phyloP scores from a whole-genome alignment of 768 basidiomycete species.

The Auriscalpium vulgare region DNA sequence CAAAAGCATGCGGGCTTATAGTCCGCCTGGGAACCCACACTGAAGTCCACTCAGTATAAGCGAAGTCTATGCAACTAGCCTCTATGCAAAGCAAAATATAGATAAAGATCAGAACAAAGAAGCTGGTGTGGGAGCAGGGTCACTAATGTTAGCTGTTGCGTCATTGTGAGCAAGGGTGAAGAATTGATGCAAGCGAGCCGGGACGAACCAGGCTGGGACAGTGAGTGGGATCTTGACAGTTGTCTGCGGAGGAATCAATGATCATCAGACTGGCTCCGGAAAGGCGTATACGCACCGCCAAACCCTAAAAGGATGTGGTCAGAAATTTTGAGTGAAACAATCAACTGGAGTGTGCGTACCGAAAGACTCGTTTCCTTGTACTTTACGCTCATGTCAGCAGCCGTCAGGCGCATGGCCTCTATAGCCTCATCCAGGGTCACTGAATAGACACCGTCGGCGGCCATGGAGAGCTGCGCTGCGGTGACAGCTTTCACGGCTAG shows the following conservation, averaged over 20 bases:
- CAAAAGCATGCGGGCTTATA: too few species aligned
- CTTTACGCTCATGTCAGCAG: slow-evolving; percentile 90
- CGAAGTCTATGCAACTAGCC: too few species aligned
- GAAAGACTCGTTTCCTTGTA: slow-evolving; percentile 95
- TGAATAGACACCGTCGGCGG: slow-evolving; percentile 72
- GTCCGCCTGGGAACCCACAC: too few species aligned
- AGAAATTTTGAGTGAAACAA: not conserved
- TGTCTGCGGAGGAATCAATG: slow-evolving; percentile 31
- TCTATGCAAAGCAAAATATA: too few species aligned
- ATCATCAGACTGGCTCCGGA: not conserved
- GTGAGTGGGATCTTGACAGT: slow-evolving; percentile 80
- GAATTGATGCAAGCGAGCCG: too few species aligned
- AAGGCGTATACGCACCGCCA: slow-evolving; percentile 40
- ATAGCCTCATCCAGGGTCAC: too few species aligned
- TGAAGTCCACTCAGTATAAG: too few species aligned
- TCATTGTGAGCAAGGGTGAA: too few species aligned
- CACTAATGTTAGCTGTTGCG: too few species aligned
- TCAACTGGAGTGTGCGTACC: slow-evolving; percentile 33
- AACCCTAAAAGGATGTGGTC: slow-evolving; percentile 31
- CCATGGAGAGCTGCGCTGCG: slow-evolving; percentile 91
- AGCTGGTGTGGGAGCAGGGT: too few species aligned
- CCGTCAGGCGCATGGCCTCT: slow-evolving; percentile 19
- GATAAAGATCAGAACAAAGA: too few species aligned
- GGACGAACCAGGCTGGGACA: slow-evolving; percentile 64
- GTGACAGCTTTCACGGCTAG: slow-evolving; percentile 87